These are phyloP conservation scores for Neofusicoccum ribis DNA, from an alignment of 2,329 filamentous ascomycete species.

Conservation along the genomic window DNA sequence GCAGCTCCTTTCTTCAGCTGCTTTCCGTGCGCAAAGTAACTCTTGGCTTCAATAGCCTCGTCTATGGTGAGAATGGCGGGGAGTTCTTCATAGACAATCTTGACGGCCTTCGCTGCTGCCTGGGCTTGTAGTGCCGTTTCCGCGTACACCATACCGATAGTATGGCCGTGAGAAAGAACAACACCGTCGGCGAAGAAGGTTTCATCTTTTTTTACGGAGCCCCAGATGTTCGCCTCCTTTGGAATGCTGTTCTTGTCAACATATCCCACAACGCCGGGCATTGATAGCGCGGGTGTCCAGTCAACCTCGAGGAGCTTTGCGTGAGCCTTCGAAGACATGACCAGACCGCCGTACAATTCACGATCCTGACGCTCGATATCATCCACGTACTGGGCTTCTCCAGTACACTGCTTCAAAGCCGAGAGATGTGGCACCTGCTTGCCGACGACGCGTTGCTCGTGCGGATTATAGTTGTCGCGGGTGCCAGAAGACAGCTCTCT, in stretches of 20 bases:
- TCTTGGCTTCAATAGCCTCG: conserved; percentile 84
- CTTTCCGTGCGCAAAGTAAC: conserved; percentile 77
- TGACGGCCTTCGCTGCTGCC: conserved; percentile 78
- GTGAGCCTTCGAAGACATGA: conserved; percentile 83
- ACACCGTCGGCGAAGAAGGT: conserved; percentile 87
- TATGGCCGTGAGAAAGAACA: conserved; percentile 82
- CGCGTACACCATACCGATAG: conserved; percentile 85
- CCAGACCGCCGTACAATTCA: conserved; percentile 82
- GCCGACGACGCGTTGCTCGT: conserved; percentile 78
- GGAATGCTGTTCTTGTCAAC: conserved; percentile 82
- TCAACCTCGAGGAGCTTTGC: conserved; percentile 83
- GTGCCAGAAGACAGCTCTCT: conserved; percentile 74
- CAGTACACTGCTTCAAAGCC: conserved; percentile 87
- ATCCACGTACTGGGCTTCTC: conserved; percentile 92
- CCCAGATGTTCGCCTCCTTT: conserved; percentile 83
- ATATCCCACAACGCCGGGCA: conserved; percentile 82
- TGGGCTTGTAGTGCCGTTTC: conserved; percentile 74
- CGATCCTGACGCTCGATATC: conserved; percentile 83
- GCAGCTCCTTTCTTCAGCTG: conserved; percentile 74
- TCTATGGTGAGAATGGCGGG: conserved; percentile 89
- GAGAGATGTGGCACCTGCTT: conserved; percentile 84
- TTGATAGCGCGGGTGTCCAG: conserved; percentile 71
- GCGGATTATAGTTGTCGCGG: conserved; percentile 75
- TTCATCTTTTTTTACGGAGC: conserved; percentile 78
- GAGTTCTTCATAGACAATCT: conserved; percentile 83